phyloP scores from a whole-genome alignment of 1,284 basidiomycete species.

The Boletus hoseneyae region DNA sequence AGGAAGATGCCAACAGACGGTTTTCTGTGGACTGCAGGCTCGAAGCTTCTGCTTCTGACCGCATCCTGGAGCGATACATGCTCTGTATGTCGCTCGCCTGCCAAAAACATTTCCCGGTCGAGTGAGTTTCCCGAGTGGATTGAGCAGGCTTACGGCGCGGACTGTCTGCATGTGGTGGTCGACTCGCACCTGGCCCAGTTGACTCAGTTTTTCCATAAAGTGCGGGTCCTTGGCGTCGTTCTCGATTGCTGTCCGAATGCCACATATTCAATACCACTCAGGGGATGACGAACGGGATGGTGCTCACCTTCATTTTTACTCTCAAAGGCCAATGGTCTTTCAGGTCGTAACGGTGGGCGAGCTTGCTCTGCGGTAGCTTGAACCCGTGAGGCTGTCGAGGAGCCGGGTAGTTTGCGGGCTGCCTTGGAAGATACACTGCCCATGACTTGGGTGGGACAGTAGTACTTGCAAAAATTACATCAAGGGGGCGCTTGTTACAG shows the following conservation, averaged over 20 bases:
- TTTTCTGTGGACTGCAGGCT: slow-evolving; percentile 36
- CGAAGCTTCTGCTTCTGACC: slow-evolving; percentile 53
- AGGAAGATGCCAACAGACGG: slow-evolving; percentile 52
- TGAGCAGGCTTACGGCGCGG: slow-evolving; percentile 46
- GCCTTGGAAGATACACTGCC: slow-evolving; percentile 69
- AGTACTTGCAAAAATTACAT: too few relatives aligned
- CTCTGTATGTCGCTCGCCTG: slow-evolving; percentile 38
- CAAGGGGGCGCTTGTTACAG: too few relatives aligned
- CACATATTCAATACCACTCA: not conserved
- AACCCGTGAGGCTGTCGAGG: slow-evolving; percentile 53
- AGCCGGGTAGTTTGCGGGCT: slow-evolving; percentile 58
- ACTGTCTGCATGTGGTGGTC: slow-evolving; percentile 61
- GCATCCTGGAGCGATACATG: slow-evolving; percentile 50
- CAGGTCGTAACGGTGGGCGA: slow-evolving; percentile 8
- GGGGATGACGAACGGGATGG: not conserved
- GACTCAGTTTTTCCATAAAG: slow-evolving; percentile 67
- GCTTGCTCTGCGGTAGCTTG: slow-evolving; percentile 21
- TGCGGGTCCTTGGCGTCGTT: slow-evolving; percentile 73
- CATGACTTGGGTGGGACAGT: slow-evolving; percentile 43
- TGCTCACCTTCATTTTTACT: slow-evolving; percentile 48
- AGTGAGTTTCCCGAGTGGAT: not conserved
- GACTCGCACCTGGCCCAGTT: slow-evolving; percentile 70
- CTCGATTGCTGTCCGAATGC: slow-evolving; percentile 55
- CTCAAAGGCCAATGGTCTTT: slow-evolving; percentile 46
- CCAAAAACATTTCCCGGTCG: not conserved